These are phyloP conservation scores for Talaromyces rugulosus DNA, from an alignment of 2,329 filamentous ascomycete genomes.

Conservation along the genomic window DNA sequence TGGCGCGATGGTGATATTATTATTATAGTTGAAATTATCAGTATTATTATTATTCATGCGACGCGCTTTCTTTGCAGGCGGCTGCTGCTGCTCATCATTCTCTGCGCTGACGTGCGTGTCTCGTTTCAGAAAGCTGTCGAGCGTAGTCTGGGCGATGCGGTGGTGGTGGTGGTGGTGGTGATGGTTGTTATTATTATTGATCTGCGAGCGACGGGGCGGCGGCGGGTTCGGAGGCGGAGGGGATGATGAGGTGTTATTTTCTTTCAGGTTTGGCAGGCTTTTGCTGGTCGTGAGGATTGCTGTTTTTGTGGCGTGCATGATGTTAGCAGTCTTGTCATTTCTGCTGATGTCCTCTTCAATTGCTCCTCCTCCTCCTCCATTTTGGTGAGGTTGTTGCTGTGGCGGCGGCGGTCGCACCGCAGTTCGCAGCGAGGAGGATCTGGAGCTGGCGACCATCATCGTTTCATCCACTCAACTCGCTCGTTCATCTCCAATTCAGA, in stretches of 20 bases:
- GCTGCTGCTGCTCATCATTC: constrained; percentile 1
- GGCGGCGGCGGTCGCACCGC: constrained; percentile 1
- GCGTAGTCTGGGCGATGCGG: constrained; percentile 7
- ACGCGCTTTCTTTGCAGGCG: constrained; percentile 11
- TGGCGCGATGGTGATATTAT: not conserved
- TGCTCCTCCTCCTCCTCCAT: too few species aligned
- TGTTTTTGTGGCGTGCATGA: not conserved
- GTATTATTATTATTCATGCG: not conserved
- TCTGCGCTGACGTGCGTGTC: not conserved
- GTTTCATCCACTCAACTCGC: not conserved
- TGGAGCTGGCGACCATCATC: constrained; percentile 2
- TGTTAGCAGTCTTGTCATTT: not conserved
- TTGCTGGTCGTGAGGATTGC: constrained; percentile 2
- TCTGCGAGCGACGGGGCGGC: constrained; percentile 2
- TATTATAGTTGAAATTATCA: not conserved
- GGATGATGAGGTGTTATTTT: not conserved
- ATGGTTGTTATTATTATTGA: not conserved
- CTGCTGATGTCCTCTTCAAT: not conserved
- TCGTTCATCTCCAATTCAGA: not conserved
- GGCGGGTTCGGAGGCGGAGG: not conserved
- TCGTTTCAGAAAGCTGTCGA: constrained; percentile 10
- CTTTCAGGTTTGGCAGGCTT: constrained; percentile 5
- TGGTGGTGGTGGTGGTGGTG: not conserved
- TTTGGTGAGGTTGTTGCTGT: not conserved
- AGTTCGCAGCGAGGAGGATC: not conserved